phyloP scores from a whole-genome alignment of 768 basidiomycete species.

The Lentinula lateritia region DNA sequence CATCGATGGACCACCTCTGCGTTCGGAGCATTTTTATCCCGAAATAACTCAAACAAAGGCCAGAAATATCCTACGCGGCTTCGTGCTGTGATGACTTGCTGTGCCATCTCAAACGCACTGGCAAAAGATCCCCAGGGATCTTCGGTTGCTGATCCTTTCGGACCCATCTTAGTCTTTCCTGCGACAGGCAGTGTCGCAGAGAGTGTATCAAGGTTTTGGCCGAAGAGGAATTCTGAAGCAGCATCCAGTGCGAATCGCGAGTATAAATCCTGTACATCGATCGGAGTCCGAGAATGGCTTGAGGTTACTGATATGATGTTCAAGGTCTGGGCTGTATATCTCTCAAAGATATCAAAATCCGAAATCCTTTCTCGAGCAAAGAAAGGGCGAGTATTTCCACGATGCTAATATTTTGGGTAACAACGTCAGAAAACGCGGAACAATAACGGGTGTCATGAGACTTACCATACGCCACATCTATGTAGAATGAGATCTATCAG shows the following conservation, averaged over 20 bases:
- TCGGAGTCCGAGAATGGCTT: conserved; percentile 26
- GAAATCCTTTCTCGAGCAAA: conserved; percentile 68
- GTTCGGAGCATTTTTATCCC: conserved; percentile 45
- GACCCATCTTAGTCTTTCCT: conserved; percentile 37
- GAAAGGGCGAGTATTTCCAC: conserved; percentile 64
- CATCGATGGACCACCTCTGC: conserved; percentile 47
- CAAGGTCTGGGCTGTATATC: conserved; percentile 42
- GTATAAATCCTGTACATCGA: conserved; percentile 66
- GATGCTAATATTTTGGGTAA: conserved; percentile 39
- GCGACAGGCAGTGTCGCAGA: conserved; percentile 48
- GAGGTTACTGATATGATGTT: conserved; percentile 39
- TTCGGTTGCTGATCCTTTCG: conserved; percentile 55
- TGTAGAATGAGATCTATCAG: conserved; percentile 5
- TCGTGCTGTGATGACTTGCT: conserved; percentile 45
- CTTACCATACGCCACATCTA: conserved; percentile 64
- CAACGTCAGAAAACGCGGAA: neutral
- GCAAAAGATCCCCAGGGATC: conserved; percentile 62
- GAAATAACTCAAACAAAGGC: conserved; percentile 56
- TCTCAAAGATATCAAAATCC: conserved; percentile 66
- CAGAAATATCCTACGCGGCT: conserved; percentile 49
- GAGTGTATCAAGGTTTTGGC: conserved; percentile 56
- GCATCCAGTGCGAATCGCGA: conserved; percentile 66
- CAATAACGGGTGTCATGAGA: conserved; percentile 1
- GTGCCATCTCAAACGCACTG: conserved; percentile 52
- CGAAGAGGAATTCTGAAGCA: conserved; percentile 71